A percentile compares a stretch with the other conserved stretches of the same genome.
phyloP scores from a whole-genome alignment of 805 yeast species.

The Zygotorulaspora chibaensis region DNA sequence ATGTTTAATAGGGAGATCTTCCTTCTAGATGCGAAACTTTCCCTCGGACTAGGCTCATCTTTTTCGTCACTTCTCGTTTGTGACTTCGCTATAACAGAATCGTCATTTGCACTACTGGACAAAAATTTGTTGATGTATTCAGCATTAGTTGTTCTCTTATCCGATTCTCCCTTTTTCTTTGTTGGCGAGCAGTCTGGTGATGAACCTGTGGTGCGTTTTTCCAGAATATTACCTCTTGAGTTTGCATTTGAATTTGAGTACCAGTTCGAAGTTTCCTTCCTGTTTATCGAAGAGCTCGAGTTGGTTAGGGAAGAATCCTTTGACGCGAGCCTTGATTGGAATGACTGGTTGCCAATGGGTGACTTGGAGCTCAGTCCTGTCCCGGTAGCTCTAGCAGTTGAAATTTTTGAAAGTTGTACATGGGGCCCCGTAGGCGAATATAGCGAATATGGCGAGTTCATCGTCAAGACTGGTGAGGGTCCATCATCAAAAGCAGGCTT shows the following conservation, averaged over 20 bases:
- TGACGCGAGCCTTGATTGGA: slow-evolving; percentile 16
- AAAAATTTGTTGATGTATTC: slow-evolving; percentile 11
- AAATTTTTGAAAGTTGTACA: slow-evolving; percentile 24
- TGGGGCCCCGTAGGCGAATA: slow-evolving; percentile 12
- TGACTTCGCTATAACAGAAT: slow-evolving; percentile 4
- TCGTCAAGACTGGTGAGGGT: slow-evolving; percentile 28
- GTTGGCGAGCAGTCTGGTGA: slow-evolving; percentile 11
- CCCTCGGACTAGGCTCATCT: slow-evolving; percentile 8
- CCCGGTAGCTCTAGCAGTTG: slow-evolving; percentile 26
- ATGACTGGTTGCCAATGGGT: slow-evolving; percentile 16
- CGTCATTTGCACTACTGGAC: slow-evolving; percentile 1
- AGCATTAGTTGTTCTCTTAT: slow-evolving; percentile 3
- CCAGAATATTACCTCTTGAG: slow-evolving; percentile 1
- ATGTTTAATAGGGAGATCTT: slow-evolving; percentile 26
- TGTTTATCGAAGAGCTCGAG: slow-evolving; percentile 7
- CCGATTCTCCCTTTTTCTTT: slow-evolving; percentile 3
- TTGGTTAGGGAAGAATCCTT: slow-evolving; percentile 12
- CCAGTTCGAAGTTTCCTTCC: slow-evolving; percentile 6
- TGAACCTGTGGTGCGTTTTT: slow-evolving; percentile 6
- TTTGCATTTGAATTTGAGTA: neutral
- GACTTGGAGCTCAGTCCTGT: slow-evolving; percentile 13
- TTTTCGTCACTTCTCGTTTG: neutral
- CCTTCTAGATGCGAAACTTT: slow-evolving; percentile 9
- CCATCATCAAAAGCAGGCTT: slow-evolving; percentile 29
- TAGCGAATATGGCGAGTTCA: slow-evolving; percentile 24